Conservation (phyloP, 805 yeast species). For the Priceomyces carsonii region DNA sequence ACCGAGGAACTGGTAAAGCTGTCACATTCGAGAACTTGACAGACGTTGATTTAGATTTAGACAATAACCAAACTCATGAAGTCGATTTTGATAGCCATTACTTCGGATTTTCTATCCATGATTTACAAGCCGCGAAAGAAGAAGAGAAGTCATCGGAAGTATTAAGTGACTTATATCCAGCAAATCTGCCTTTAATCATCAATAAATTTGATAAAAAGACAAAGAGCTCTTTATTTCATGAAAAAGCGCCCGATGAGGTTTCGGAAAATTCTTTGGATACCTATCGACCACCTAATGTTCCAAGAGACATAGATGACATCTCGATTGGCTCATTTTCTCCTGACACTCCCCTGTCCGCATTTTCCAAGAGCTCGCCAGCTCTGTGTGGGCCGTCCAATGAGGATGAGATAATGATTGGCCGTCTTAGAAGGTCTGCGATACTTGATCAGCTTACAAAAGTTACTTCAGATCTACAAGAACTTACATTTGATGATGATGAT, state of each 20-base stretch:
- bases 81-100: constrained; percentile 17
- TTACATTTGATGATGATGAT: constrained; percentile 20
- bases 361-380: constrained; percentile 3
- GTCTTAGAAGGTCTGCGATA: constrained; percentile 35
- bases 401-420: constrained; percentile 11
- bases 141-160: constrained; percentile 43
- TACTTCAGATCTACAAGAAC: constrained; percentile 36
- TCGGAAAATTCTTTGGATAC: constrained; percentile 1
- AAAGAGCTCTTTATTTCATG: not conserved
- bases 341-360: constrained; percentile 31
- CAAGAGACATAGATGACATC: constrained; percentile 14
- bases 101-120: constrained; percentile 24
- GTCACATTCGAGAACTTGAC: constrained; percentile 42
- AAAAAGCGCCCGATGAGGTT: constrained; percentile 2
- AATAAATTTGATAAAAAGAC: constrained; percentile 21
- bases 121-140: constrained; percentile 12
- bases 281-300: constrained; percentile 1
- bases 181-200: constrained; percentile 34
- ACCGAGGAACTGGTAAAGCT: constrained; percentile 24
- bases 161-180: constrained; percentile 40
- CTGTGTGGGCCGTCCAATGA: constrained; percentile 8
- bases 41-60: constrained; percentile 23
- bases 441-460: constrained; percentile 40
- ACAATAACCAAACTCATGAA: constrained; percentile 12
- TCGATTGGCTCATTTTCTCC: constrained; percentile 42